Conservation (phyloP, 192 early-diverging fungal species). For the Coemansia asiatica region DNA sequence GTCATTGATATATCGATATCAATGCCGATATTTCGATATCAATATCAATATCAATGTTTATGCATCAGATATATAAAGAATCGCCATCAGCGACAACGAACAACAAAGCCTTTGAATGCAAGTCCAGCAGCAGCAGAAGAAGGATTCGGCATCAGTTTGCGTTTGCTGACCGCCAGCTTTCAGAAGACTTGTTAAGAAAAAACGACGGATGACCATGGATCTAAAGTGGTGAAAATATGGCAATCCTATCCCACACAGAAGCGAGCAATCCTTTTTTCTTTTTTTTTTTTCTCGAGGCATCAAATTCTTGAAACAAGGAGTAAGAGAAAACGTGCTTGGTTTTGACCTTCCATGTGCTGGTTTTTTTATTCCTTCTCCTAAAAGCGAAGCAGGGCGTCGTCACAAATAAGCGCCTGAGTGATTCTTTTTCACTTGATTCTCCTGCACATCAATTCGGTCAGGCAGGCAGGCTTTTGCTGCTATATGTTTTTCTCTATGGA, state of each 20-base stretch:
- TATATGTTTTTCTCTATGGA: neutral
- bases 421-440: neutral
- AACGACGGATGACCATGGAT: neutral
- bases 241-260: neutral
- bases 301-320: neutral
- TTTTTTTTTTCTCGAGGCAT: neutral
- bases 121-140: no score
- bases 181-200: neutral
- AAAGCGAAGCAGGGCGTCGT: neutral
- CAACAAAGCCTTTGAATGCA: no score
- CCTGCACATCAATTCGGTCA: neutral
- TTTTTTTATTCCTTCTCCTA: neutral
- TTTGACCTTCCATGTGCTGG: neutral
- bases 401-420: neutral
- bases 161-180: neutral
- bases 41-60: no score
- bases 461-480: neutral
- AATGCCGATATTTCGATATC: no score
- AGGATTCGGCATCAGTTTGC: neutral
- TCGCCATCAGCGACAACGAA: no score
- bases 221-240: neutral
- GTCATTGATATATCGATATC: no score
- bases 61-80: no score
- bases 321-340: neutral
- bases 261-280: neutral